A percentile compares a stretch with the other conserved stretches of the same genome.
Evolutionary conservation across 257 asterid genomes (phyloP).

Genomic region (Asclepias syriaca): DNA sequence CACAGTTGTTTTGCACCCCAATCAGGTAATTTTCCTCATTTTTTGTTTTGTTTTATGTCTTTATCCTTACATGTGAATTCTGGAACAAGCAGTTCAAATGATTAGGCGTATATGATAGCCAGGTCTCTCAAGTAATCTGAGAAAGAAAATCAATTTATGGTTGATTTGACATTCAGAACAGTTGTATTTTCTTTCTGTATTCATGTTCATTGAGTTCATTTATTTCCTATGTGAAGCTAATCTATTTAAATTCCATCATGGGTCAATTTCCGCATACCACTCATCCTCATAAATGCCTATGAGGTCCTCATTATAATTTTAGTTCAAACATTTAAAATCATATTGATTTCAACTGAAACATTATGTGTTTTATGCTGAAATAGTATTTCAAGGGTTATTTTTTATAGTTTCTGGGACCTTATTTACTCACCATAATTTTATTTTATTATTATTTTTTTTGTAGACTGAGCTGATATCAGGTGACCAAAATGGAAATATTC

Average conservation of each 20-base stretch:
- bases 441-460: neutral
- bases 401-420: neutral
- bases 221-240: neutral
- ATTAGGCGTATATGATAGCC: no score
- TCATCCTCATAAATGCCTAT: neutral
- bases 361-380: neutral
- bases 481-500: constrained; percentile 96
- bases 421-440: neutral
- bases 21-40: constrained; percentile 47
- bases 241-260: neutral
- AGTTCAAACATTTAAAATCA: neutral
- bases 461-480: constrained; percentile 98
- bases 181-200: neutral
- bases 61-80: neutral
- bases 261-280: neutral
- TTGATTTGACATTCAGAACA: neutral
- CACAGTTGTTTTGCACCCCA: constrained; percentile 95
- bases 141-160: neutral
- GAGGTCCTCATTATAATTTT: neutral
- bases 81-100: no score
- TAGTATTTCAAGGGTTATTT: neutral
- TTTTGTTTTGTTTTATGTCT: neutral
- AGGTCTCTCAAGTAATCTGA: neutral
- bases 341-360: neutral
- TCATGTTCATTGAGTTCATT: neutral